Conservation (phyloP, 495 filamentous ascomycete genomes). For the Choiromyces venosus region DNA sequence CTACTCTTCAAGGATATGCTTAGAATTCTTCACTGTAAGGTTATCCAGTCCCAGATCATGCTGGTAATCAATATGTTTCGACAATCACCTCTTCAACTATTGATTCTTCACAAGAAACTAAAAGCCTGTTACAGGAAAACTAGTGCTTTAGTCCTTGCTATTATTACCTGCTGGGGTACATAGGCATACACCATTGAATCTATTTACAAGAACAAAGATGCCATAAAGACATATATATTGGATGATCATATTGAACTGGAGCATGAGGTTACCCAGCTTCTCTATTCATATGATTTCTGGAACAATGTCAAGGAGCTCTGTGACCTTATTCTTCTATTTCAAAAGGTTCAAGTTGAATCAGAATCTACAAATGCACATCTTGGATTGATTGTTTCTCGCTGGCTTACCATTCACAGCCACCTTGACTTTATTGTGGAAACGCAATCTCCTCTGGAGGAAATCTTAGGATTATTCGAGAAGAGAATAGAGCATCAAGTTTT, state of each 20-base stretch:
- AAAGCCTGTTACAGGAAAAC: background rate
- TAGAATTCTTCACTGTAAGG: background rate
- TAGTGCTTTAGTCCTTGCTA: background rate
- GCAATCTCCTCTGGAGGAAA: background rate
- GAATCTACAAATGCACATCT: no score
- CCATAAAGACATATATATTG: background rate
- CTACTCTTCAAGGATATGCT: background rate
- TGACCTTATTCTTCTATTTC: background rate
- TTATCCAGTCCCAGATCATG: background rate
- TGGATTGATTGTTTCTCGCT: no score
- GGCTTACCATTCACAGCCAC: background rate
- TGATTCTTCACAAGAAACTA: background rate
- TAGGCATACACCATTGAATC: background rate
- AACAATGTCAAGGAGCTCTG: background rate
- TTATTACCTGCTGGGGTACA: background rate
- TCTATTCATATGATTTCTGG: no score
- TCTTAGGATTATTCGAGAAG: background rate
- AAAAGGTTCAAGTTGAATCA: background rate
- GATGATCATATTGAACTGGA: background rate
- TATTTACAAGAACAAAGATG: background rate
- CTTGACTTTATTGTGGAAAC: background rate
- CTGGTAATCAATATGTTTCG: background rate
- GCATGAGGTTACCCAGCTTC: background rate
- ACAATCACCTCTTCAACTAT: background rate
- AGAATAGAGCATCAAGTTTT: background rate